These are phyloP conservation scores for Ligustrum vulgare DNA, from an alignment of 257 asterid species.

Conservation along the genomic window DNA sequence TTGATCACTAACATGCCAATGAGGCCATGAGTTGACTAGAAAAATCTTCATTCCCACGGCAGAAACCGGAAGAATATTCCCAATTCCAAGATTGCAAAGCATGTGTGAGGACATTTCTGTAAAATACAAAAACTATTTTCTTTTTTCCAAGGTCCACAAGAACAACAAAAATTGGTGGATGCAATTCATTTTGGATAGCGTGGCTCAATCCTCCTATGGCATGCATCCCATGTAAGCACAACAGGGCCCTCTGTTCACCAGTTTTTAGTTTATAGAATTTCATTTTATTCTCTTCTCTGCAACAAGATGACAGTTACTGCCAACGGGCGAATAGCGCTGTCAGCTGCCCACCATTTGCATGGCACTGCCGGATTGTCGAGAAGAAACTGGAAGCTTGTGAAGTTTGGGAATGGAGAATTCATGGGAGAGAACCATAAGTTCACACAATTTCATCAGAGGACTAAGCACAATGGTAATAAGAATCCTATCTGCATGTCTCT, in stretches of 20 bases:
- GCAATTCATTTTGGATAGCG: slow-evolving; percentile 63
- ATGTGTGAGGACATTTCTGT: slow-evolving; percentile 23
- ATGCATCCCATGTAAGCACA: slow-evolving; percentile 55
- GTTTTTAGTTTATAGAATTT: slow-evolving; percentile 16
- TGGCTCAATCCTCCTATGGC: slow-evolving; percentile 44
- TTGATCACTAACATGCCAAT: too few species aligned
- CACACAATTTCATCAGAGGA: slow-evolving; percentile 35
- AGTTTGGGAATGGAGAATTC: slow-evolving; percentile 63
- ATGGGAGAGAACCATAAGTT: slow-evolving; percentile 71
- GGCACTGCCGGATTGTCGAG: slow-evolving; percentile 36
- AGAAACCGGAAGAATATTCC: slow-evolving; percentile 52
- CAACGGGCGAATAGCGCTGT: slow-evolving; percentile 49
- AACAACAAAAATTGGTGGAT: slow-evolving; percentile 62
- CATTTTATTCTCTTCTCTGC: slow-evolving; percentile 20
- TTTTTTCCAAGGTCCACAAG: neutral
- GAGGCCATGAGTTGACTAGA: neutral
- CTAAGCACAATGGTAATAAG: slow-evolving; percentile 28
- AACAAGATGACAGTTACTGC: slow-evolving; percentile 55
- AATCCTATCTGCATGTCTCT: slow-evolving; percentile 54
- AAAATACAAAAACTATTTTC: slow-evolving; percentile 20
- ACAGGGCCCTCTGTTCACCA: neutral
- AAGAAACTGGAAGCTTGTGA: slow-evolving; percentile 39
- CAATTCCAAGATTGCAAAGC: slow-evolving; percentile 12
- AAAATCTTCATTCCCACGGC: slow-evolving; percentile 4
- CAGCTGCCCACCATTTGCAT: slow-evolving; percentile 45